Percentiles rank a stretch among this genome's conserved stretches.
Conservation (phyloP, 2,329 filamentous ascomycete genomes). For the Pseudogymnoascus sp. region DNA sequence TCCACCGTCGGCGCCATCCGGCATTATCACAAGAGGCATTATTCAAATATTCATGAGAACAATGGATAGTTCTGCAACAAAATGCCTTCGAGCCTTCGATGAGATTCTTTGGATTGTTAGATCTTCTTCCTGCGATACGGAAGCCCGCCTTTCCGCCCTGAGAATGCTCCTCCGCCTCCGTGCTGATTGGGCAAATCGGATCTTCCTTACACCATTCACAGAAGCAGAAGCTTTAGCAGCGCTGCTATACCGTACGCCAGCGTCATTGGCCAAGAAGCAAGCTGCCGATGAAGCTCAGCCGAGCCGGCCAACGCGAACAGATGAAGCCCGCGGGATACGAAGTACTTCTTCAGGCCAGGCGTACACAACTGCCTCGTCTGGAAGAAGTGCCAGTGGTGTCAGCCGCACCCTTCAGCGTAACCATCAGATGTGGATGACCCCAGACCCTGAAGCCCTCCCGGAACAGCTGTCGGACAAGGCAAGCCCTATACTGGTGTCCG, state of each 20-base stretch:
- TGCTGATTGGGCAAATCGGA: constrained; percentile 69
- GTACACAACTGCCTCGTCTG: constrained; percentile 28
- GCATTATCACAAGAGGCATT: constrained; percentile 63
- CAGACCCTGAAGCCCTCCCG: constrained; percentile 49
- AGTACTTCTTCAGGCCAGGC: constrained; percentile 27
- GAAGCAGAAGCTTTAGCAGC: constrained; percentile 69
- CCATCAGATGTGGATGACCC: constrained; percentile 50
- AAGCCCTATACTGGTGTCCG: constrained; percentile 26
- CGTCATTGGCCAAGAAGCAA: constrained; percentile 39
- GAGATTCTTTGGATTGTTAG: constrained; percentile 57
- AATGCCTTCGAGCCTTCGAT: constrained; percentile 56
- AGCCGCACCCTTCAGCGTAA: constrained; percentile 31
- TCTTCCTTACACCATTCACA: constrained; percentile 62
- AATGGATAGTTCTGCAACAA: constrained; percentile 57
- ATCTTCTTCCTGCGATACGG: constrained; percentile 51
- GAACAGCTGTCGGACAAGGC: constrained; percentile 31
- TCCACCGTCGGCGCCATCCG: constrained; percentile 47
- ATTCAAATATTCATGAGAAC: constrained; percentile 69
- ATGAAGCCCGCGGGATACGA: constrained; percentile 30
- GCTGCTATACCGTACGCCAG: constrained; percentile 57
- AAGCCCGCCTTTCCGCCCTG: constrained; percentile 66
- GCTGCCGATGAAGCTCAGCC: constrained; percentile 34
- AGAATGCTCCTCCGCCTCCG: constrained; percentile 75
- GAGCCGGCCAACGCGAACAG: constrained; percentile 30
- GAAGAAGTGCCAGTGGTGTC: constrained; percentile 23